Base-by-base conservation (phyloP, 768 basidiomycete species). In the Phlebiopsis flavidoalba region DNA sequence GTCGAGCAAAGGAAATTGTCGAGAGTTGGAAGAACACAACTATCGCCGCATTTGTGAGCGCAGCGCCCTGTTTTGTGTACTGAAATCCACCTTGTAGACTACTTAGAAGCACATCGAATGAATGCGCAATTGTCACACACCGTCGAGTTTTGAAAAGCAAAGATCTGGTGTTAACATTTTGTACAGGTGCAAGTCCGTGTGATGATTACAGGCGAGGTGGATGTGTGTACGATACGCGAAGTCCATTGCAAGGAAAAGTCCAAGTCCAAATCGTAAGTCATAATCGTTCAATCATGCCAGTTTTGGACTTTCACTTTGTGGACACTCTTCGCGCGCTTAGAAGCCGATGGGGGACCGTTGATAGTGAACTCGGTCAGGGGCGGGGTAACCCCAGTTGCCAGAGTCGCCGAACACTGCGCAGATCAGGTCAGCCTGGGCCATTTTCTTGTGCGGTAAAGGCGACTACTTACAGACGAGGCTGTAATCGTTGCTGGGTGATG, bases 321-420 rank as follows among this genome's bases (percentile, higher is more conserved):
- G n/a, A 51, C 26, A 15, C 19, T 26, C 53, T 40, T 58, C 40
- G 3, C 40, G 3, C 40, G 8, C 10, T 43, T 36, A 59, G 26
- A 59, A 33, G 11, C 5, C 12, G 53, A 48, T 7, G 2, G 3
- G 45, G 60, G 60, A 8, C 61, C 61, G 6, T 60, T 57, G 62
- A 80, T 74, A 8, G 67, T 68, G 71, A 80, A 80, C 24, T 63
- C 52, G n/a, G n/a, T n/a, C n/a, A n/a, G n/a, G n/a, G n/a, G n/a
- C n/a, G n/a, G n/a, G n/a, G 1, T 72, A 69, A 61, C 79, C 78
- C 56, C 66, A 66, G 66, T 81, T 76, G 22, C 79, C 79, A 31
- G 81, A 81, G 66, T 80, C 78, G 24, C 81, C 80, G 55, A 79
- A 77, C 45, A 81, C 81, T 80, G 36, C 53, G 2, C 78, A 79